Evolutionary conservation across 23 red algal genomes (phyloP), one percentile per base, ranked within the genome.

Genomic region (Pyropia yezoensis): DNA sequence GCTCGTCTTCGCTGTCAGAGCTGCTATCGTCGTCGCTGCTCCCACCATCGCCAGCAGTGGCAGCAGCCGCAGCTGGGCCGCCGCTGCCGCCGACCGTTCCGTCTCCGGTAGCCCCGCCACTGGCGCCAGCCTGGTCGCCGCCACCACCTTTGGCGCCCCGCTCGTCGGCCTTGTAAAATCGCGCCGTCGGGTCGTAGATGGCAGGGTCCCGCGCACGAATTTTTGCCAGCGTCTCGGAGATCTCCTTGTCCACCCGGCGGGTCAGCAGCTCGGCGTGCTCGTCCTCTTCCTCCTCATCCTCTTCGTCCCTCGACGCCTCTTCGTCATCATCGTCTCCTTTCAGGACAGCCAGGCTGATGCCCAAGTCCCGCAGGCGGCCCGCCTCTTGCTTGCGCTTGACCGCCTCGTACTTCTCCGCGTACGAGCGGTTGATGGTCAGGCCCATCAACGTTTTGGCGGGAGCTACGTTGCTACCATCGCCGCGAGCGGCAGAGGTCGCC

Each of bases 181-280:
- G 55, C 17, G 33, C 52, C 18, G 51, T 71, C 21, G 45, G 66
- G 69, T 91, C 74, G 59, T 98, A 98, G 60, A 98, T 87, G 18
- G 32, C 27, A 1, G 90, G 75, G 70, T 96, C 82, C 57, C 75
- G 80, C 3, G 23, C 67, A 50, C 74, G 77, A 51, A 96, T 83
- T 7, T 74, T 71, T 3, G 88, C 59, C 14, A 88, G 67, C 4
- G 94, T 88, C 47, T 80, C 33, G 2, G 62, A 65, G 5, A 89
- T 77, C 30, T 73, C 62, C 33, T 65, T 30, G 80, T 98, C 94
- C 32, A 98, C 45, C 17, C 79, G 61, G 61, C 83, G 83, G 4
- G 94, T 90, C 52, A 98, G 79, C 76, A 78, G 65, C 62, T 87
- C 70, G 51, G 73, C 94, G 58, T 76, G 54, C 56, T 98, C 86